These are phyloP conservation scores for Taiozyma sp. DNA, from an alignment of 1,139 yeast genomes.

Conservation along the genomic window DNA sequence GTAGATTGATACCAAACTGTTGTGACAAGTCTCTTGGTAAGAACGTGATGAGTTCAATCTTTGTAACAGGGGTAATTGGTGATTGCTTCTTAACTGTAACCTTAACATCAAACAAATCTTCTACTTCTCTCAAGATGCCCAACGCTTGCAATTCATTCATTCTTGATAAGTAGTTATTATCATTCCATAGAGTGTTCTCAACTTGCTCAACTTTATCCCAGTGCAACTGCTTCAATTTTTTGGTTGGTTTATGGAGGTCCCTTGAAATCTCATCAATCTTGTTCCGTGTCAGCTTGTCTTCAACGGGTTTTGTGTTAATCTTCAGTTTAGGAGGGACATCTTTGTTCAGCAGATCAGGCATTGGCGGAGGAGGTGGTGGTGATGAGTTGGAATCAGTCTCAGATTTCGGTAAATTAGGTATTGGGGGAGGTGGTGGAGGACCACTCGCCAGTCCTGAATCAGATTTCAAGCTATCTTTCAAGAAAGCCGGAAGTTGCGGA, in stretches of 20 bases:
- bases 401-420: slow-evolving; percentile 19
- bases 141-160: slow-evolving; percentile 53
- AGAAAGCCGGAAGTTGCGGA: slow-evolving; percentile 11
- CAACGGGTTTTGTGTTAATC: neutral
- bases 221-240: slow-evolving; percentile 84
- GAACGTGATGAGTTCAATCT: slow-evolving; percentile 49
- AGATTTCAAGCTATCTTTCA: slow-evolving; percentile 1
- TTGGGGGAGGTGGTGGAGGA: slow-evolving; percentile 30
- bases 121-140: slow-evolving; percentile 80
- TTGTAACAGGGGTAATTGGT: slow-evolving; percentile 25
- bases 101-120: slow-evolving; percentile 58
- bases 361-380: slow-evolving; percentile 32
- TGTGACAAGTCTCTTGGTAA: slow-evolving; percentile 80
- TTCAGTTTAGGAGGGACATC: slow-evolving; percentile 15
- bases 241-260: slow-evolving; percentile 43
- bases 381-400: neutral
- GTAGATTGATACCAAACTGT: slow-evolving; percentile 90
- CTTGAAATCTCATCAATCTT: slow-evolving; percentile 13
- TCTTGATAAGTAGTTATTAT: slow-evolving; percentile 32
- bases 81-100: slow-evolving; percentile 28
- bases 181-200: slow-evolving; percentile 81
- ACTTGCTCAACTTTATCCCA: slow-evolving; percentile 82
- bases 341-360: slow-evolving; percentile 20
- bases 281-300: slow-evolving; percentile 1
- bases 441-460: slow-evolving; percentile 21